A percentile compares a stretch with the other conserved stretches of the same genome.
Evolutionary conservation across 805 yeast genomes (phyloP).

Genomic region (Lipomyces sp.): DNA sequence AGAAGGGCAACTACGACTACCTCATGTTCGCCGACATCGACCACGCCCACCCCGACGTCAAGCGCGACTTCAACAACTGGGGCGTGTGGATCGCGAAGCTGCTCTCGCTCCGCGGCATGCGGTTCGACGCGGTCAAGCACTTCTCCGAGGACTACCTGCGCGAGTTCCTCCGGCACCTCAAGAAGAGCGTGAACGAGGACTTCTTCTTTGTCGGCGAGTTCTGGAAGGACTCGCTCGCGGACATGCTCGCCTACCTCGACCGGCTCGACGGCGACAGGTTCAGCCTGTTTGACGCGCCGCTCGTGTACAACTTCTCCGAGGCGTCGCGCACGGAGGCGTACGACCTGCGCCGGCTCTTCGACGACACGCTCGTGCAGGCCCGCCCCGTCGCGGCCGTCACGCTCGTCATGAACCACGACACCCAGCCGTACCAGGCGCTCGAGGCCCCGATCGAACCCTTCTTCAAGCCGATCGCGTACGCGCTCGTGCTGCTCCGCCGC

Average conservation of each 20-base stretch:
- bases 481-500: constrained; percentile 21
- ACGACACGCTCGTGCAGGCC: constrained; percentile 19
- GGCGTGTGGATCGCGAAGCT: constrained; percentile 24
- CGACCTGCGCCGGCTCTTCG: constrained; percentile 22
- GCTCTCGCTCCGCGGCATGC: constrained; percentile 24
- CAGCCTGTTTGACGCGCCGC: constrained; percentile 25
- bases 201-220: constrained; percentile 29
- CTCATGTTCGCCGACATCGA: constrained; percentile 30
- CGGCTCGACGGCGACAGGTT: constrained; percentile 15
- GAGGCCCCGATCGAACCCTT: constrained; percentile 26
- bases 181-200: constrained; percentile 13
- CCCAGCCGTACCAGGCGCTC: constrained; percentile 28
- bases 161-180: constrained; percentile 15
- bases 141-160: constrained; percentile 23
- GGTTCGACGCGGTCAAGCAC: constrained; percentile 29
- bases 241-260: constrained; percentile 24
- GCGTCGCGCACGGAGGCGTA: constrained; percentile 20
- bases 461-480: constrained; percentile 28
- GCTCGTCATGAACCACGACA: constrained; percentile 28
- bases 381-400: constrained; percentile 26
- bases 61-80: constrained; percentile 23
- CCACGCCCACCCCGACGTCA: constrained; percentile 27
- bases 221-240: constrained; percentile 24
- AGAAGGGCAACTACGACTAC: constrained; percentile 30
- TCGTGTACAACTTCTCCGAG: constrained; percentile 24